Conservation (phyloP, 306 rosid species). For the Rosa persica region DNA sequence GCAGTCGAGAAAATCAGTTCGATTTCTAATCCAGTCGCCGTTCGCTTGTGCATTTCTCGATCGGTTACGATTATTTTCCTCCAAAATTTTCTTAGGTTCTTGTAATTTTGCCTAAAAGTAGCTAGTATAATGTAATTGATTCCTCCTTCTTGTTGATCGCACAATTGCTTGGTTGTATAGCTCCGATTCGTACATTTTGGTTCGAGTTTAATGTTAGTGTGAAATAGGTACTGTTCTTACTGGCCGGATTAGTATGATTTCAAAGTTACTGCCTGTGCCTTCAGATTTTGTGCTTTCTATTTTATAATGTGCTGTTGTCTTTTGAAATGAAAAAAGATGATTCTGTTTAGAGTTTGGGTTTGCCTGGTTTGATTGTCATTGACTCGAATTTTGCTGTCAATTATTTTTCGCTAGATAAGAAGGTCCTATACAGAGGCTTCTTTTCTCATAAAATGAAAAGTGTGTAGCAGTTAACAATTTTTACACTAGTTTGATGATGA, state of each 20-base stretch:
- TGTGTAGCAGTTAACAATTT: background rate
- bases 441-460: background rate
- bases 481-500: background rate
- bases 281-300: background rate
- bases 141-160: background rate
- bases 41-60: background rate
- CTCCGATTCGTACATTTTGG: background rate
- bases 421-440: background rate
- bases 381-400: background rate
- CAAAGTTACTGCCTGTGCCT: background rate
- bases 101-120: conserved; percentile 4
- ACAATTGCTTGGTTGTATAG: conserved; percentile 1
- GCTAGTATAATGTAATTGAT: conserved; percentile 12
- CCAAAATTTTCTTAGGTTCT: conserved; percentile 7
- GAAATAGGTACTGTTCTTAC: background rate
- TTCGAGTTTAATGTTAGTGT: conserved; percentile 1
- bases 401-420: background rate
- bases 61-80: conserved; percentile 6
- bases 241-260: background rate
- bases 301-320: conserved; percentile 2
- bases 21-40: background rate
- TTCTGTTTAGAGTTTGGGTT: background rate
- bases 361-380: background rate
- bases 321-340: background rate
- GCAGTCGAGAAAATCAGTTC: background rate